Conservation (phyloP, 2,329 filamentous ascomycete genomes). For the Cladosporium sp. region DNA sequence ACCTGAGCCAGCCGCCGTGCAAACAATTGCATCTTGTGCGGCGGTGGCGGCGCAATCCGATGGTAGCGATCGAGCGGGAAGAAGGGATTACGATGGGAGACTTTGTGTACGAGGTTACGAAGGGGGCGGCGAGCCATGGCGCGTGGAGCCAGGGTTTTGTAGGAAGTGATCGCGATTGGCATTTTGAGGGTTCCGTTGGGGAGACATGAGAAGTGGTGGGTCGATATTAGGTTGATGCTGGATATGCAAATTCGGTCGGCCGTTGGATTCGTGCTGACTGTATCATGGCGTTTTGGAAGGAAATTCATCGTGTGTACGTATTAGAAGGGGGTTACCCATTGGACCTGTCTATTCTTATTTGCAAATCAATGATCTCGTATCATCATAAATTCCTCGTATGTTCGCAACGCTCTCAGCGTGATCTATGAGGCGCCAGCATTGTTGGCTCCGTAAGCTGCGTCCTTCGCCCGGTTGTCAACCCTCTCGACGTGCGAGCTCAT, state of each 20-base stretch:
- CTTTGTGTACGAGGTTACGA: slow-evolving; percentile 33
- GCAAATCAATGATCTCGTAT: neutral
- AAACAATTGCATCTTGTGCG: slow-evolving; percentile 36
- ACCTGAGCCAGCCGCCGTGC: slow-evolving; percentile 39
- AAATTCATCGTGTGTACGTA: neutral
- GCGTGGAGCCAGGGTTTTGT: slow-evolving; percentile 38
- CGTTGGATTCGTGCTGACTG: neutral
- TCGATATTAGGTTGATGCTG: neutral
- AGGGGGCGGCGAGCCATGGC: slow-evolving; percentile 9
- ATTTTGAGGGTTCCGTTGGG: slow-evolving; percentile 37
- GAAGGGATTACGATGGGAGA: slow-evolving; percentile 39
- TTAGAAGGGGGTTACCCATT: neutral
- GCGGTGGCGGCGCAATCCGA: slow-evolving; percentile 33
- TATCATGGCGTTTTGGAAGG: neutral
- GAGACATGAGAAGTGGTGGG: neutral
- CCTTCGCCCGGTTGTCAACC: slow-evolving; percentile 15
- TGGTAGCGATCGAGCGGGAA: slow-evolving; percentile 32
- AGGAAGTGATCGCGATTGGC: slow-evolving; percentile 39
- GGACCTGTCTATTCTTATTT: neutral
- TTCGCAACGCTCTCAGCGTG: neutral
- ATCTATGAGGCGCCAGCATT: slow-evolving; percentile 17
- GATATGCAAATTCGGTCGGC: neutral
- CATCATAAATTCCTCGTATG: neutral
- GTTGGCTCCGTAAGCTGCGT: slow-evolving; percentile 19
- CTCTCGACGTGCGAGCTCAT: slow-evolving; percentile 21